A percentile compares a stretch with the other conserved stretches of the same genome.
phyloP scores from a whole-genome alignment of 169 alveolate species.

The Plasmodium vivax region DNA sequence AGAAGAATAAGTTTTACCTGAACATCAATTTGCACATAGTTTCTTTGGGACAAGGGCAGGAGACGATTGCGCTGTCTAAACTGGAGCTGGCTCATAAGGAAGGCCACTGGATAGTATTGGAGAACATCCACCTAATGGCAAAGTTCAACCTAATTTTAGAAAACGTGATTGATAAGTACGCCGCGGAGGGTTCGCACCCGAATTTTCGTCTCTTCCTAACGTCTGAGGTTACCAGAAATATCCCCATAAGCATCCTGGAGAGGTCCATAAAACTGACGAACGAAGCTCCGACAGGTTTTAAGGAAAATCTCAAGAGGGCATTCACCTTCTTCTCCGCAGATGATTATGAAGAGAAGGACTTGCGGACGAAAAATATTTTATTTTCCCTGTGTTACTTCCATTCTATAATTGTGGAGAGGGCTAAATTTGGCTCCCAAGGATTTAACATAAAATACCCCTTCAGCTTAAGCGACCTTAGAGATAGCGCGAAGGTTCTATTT shows the following conservation, averaged over 20 bases:
- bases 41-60: constrained; percentile 96
- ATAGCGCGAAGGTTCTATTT: constrained; percentile 93
- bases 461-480: constrained; percentile 96
- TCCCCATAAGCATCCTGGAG: constrained; percentile 96
- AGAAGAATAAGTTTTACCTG: constrained; percentile 85
- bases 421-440: constrained; percentile 98
- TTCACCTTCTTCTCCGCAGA: constrained; percentile 94
- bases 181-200: constrained; percentile 95
- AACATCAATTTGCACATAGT: constrained; percentile 93
- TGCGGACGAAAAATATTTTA: constrained; percentile 93
- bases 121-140: constrained; percentile 96
- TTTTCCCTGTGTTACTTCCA: constrained; percentile 98
- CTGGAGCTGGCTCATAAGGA: constrained; percentile 94
- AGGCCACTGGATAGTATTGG: constrained; percentile 97
- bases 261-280: constrained; percentile 96
- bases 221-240: constrained; percentile 93
- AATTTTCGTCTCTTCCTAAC: constrained; percentile 95
- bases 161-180: constrained; percentile 93
- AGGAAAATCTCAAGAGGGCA: constrained; percentile 95
- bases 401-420: constrained; percentile 95
- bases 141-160: constrained; percentile 94
- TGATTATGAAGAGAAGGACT: constrained; percentile 92
- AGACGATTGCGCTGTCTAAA: constrained; percentile 93
- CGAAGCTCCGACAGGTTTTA: constrained; percentile 97
- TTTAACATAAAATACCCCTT: constrained; percentile 97